Conservation (phyloP, 257 asterid genomes). For the Fraxinus americana region DNA sequence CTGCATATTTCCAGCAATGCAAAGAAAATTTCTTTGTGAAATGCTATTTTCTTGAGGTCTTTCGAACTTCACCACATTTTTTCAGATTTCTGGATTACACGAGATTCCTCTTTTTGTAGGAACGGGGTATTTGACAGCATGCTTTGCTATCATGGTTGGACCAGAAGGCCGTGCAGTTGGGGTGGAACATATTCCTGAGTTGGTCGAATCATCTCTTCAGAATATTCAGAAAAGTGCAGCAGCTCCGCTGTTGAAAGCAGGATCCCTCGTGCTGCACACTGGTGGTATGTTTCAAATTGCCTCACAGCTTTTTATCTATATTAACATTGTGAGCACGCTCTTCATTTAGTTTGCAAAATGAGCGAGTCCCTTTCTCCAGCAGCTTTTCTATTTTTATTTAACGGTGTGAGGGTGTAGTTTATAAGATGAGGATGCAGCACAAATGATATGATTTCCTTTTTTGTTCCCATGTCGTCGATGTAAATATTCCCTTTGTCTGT, state of each 20-base stretch:
- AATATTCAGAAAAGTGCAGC: constrained; percentile 77
- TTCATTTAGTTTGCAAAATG: constrained; percentile 5
- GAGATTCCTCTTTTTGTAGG: constrained; percentile 45
- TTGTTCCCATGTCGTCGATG: too few species aligned
- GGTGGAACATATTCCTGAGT: constrained; percentile 91
- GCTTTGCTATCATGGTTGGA: constrained; percentile 93
- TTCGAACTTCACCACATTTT: not conserved
- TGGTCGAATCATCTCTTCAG: constrained; percentile 66
- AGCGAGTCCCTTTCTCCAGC: too few species aligned
- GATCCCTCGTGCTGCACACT: constrained; percentile 67
- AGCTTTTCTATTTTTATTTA: too few species aligned
- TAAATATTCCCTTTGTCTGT: too few species aligned
- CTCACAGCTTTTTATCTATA: constrained; percentile 5
- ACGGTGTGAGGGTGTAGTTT: too few species aligned
- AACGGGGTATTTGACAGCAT: constrained; percentile 94
- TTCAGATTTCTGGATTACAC: constrained; percentile 9
- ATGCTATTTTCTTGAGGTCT: constrained; percentile 9
- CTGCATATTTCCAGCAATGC: not conserved
- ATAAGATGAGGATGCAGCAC: too few species aligned
- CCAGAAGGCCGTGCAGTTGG: constrained; percentile 87
- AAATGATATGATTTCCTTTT: too few species aligned
- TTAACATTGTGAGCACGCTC: not conserved
- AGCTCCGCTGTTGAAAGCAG: constrained; percentile 68
- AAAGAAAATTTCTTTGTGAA: not conserved
- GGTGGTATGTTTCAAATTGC: constrained; percentile 58